Percentiles rank a stretch among this genome's conserved stretches.
Conservation (phyloP, 495 filamentous ascomycete genomes). For the Glarea lozoyensis region DNA sequence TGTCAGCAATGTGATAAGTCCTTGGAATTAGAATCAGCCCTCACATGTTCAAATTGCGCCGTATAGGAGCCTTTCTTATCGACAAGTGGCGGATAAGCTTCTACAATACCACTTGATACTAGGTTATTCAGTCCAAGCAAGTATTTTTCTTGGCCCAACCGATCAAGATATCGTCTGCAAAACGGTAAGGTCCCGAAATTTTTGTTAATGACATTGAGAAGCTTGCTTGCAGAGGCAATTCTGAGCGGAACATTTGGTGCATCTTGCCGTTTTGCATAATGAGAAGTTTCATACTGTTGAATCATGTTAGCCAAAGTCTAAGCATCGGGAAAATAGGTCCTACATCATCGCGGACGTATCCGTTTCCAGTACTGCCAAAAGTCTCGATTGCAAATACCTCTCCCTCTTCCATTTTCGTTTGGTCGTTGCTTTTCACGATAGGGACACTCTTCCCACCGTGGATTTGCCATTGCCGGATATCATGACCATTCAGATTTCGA, state of each 20-base stretch:
- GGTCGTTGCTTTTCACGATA: constrained; percentile 72
- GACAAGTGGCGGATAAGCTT: constrained; percentile 79
- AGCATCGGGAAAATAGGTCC: background rate
- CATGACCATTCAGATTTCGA: constrained; percentile 83
- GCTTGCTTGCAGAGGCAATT: constrained; percentile 67
- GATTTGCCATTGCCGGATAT: constrained; percentile 77
- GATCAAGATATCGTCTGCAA: constrained; percentile 78
- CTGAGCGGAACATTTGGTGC: constrained; percentile 59
- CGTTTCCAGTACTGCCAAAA: constrained; percentile 85
- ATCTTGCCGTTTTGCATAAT: constrained; percentile 60
- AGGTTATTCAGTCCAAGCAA: constrained; percentile 82
- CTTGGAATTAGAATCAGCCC: constrained; percentile 22
- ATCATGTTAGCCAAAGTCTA: constrained; percentile 5
- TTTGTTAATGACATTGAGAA: constrained; percentile 81
- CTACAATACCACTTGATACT: constrained; percentile 71
- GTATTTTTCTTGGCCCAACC: constrained; percentile 81
- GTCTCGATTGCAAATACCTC: constrained; percentile 89
- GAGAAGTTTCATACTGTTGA: constrained; percentile 62
- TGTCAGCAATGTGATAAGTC: background rate
- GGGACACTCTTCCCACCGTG: constrained; percentile 87
- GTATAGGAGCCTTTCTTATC: constrained; percentile 92
- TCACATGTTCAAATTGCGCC: constrained; percentile 86
- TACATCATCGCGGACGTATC: constrained; percentile 72
- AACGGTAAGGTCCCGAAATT: constrained; percentile 88
- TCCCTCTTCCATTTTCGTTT: constrained; percentile 90